Conservation (phyloP, 73 alveolate species). For the Effrenium voratum region DNA sequence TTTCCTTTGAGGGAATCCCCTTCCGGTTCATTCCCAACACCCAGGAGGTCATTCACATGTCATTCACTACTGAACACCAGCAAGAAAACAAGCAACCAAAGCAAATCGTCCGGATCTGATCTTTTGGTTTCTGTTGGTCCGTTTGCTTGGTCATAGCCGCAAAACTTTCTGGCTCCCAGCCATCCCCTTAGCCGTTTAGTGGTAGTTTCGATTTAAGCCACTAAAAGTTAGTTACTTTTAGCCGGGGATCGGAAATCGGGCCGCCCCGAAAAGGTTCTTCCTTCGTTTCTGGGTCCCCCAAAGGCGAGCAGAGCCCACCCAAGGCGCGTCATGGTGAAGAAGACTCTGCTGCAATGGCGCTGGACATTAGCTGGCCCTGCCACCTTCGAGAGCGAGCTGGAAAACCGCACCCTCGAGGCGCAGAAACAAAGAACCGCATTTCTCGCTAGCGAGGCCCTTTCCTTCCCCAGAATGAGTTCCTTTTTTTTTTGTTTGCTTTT, state of each 20-base stretch:
- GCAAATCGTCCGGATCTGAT: background rate
- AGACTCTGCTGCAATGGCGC: conserved; percentile 77
- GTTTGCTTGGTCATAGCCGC: background rate
- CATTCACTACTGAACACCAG: too few species aligned
- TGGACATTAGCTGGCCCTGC: conserved; percentile 39
- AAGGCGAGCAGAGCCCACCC: background rate
- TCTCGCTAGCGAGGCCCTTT: background rate
- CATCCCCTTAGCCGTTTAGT: background rate
- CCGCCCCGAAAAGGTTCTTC: too few species aligned
- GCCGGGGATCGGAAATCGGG: background rate
- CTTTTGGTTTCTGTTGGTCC: too few species aligned
- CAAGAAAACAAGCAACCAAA: background rate
- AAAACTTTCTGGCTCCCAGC: background rate
- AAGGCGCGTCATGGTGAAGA: conserved; percentile 88
- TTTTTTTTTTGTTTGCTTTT: background rate
- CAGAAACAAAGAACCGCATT: background rate
- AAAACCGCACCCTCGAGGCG: conserved; percentile 53
- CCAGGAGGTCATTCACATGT: too few species aligned
- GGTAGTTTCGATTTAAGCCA: too few species aligned
- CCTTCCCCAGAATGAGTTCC: background rate
- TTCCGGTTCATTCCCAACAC: too few species aligned
- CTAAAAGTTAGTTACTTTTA: background rate
- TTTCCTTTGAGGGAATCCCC: too few species aligned
- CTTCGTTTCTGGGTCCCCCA: too few species aligned
- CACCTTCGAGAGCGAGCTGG: conserved; percentile 15